These are phyloP conservation scores for Alliaria petiolata DNA, from an alignment of 345 rosid species.

Conservation along the genomic window DNA sequence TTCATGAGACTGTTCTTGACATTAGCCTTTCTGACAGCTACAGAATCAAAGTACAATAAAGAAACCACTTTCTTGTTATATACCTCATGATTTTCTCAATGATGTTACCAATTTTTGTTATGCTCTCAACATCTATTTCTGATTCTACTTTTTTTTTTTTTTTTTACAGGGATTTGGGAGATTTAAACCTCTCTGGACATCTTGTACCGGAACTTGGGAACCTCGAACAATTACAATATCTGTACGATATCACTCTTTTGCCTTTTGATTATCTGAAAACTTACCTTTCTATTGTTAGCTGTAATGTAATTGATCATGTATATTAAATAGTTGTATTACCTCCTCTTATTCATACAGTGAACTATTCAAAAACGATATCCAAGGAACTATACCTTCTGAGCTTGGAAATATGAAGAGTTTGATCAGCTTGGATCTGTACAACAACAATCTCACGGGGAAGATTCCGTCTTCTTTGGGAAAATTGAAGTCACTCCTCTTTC, in stretches of 20 bases:
- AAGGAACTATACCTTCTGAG: conserved; percentile 70
- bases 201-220: conserved; percentile 81
- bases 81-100: background rate
- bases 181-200: conserved; percentile 73
- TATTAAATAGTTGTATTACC: no score
- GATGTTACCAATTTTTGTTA: background rate
- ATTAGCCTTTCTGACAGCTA: background rate
- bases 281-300: background rate
- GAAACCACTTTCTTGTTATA: no score
- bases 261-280: background rate
- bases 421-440: conserved; percentile 82
- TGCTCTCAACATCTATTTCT: background rate
- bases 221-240: conserved; percentile 76
- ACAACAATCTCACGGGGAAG: conserved; percentile 74
- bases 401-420: conserved; percentile 75
- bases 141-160: background rate
- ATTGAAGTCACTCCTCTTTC: conserved; percentile 72
- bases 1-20: background rate
- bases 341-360: conserved; percentile 40
- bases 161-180: conserved; percentile 75
- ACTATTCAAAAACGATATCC: conserved; percentile 74
- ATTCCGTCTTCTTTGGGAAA: conserved; percentile 69
- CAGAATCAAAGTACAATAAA: background rate
- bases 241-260: conserved; percentile 47
- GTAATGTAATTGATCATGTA: background rate